These are phyloP conservation scores for Fusarium incarnatum DNA, from an alignment of 2,329 filamentous ascomycete genomes.

Conservation along the genomic window DNA sequence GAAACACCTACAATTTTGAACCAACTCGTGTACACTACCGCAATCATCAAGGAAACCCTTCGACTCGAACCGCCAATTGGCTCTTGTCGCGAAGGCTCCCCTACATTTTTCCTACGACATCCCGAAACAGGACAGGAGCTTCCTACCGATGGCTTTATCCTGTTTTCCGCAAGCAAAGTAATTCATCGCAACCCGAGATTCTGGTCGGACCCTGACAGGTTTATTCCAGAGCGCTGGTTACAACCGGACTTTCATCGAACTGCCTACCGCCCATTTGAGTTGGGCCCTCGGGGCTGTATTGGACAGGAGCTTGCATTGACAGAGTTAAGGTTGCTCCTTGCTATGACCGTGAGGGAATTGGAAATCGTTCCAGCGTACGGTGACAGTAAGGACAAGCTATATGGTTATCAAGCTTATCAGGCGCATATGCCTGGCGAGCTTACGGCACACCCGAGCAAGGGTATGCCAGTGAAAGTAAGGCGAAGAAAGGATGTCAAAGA, in stretches of 20 bases:
- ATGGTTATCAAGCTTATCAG: neutral
- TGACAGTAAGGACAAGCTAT: neutral
- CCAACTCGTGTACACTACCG: slow-evolving; percentile 4
- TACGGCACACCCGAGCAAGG: slow-evolving; percentile 8
- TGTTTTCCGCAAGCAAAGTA: slow-evolving; percentile 5
- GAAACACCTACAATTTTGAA: neutral
- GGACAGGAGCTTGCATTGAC: slow-evolving; percentile 15
- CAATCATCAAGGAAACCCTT: slow-evolving; percentile 8
- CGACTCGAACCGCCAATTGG: slow-evolving; percentile 4
- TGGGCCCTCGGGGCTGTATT: neutral
- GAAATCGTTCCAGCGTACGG: slow-evolving; percentile 3
- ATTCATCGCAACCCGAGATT: neutral
- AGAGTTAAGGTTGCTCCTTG: neutral
- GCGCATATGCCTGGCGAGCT: slow-evolving; percentile 1
- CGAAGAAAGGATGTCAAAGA: neutral
- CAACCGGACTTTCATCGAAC: neutral
- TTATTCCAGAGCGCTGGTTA: slow-evolving; percentile 3
- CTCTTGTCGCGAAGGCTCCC: neutral
- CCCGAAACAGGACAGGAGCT: neutral
- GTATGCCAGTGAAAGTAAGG: neutral
- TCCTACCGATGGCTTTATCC: slow-evolving; percentile 9
- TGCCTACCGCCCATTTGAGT: slow-evolving; percentile 6
- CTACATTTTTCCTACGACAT: slow-evolving; percentile 1
- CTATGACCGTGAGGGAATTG: neutral
- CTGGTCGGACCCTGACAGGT: neutral